Evolutionary conservation across 2,329 filamentous ascomycete genomes (phyloP), one percentile per base, ranked within the genome.

Genomic region (Penicillium brevicompactum): DNA sequence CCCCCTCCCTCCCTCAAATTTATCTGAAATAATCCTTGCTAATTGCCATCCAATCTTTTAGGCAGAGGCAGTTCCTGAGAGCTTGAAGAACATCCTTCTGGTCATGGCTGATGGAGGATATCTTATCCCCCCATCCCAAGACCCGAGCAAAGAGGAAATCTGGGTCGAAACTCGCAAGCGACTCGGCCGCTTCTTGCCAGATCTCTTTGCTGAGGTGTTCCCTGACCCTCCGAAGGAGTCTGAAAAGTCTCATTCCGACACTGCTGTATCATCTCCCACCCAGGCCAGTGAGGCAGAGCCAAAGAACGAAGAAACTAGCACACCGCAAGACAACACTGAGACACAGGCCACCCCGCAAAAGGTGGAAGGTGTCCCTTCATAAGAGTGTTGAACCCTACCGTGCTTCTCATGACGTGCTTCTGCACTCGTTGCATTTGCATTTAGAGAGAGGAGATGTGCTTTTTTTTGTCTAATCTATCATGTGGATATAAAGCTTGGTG

Each of bases 51-150:
- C 37, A 32, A 13, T 7, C 22, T 46, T 45, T 58, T 64, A 96
- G 87, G 92, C 96, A 75, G 94, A 99, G 78, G 93, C 94, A 11
- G 92, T 97, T 2, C 90, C 91, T 0, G 94, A 99, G 74, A 94
- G 91, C 62, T 79, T 99, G 55, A 99, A 99, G 77, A 99, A 99
- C 63, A 92, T 97, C 49, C 80, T 97, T 22, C 82, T 99, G 9
- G 94, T 99, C 67, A 96, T 99, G 92, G 87, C 90, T 5, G 94
- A 88, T 70, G 92, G 89, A 48, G 92, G 90, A 34, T 92, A 90
- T 66, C 83, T 99, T 5, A 87, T 91, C 0, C 84, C 90, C 1
- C 90, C 90, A 4, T 69, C 70, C 7, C 74, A 80, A 48, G 77
- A 82, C 40, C 62, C 72, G n/a, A 69, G 63, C 58, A 80, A 83